Percentiles rank a stretch among this genome's conserved stretches.
Evolutionary conservation across 768 basidiomycete species (phyloP).

Genomic region (Pisolithus albus): DNA sequence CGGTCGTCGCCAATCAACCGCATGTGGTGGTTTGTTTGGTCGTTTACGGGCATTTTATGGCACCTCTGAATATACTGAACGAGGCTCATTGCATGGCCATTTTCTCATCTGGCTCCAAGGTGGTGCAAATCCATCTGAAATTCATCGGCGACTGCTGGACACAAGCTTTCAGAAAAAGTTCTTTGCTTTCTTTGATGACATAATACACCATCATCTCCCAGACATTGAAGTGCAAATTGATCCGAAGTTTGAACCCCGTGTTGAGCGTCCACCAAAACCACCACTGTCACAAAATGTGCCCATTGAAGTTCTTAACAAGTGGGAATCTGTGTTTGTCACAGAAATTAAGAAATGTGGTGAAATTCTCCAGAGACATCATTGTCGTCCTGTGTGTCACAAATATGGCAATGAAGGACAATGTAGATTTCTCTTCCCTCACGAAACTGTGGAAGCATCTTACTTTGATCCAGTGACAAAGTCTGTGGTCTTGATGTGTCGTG

Average conservation of each 20-base stretch:
- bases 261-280: too few species aligned
- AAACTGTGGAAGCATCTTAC: slow-evolving; percentile 19
- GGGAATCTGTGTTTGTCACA: too few species aligned
- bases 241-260: too few species aligned
- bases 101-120: slow-evolving; percentile 27
- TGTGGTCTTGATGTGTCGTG: slow-evolving; percentile 16
- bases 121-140: slow-evolving; percentile 25
- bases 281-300: too few species aligned
- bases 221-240: too few species aligned
- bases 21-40: slow-evolving; percentile 31
- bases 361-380: slow-evolving; percentile 15
- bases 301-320: too few species aligned
- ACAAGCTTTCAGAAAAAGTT: slow-evolving; percentile 3
- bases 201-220: slow-evolving; percentile 24
- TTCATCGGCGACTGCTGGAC: slow-evolving; percentile 18
- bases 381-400: slow-evolving; percentile 23
- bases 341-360: slow-evolving; percentile 19
- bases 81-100: slow-evolving; percentile 26
- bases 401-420: slow-evolving; percentile 23
- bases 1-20: background rate
- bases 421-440: slow-evolving; percentile 30
- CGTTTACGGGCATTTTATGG: slow-evolving; percentile 26
- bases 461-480: slow-evolving; percentile 29
- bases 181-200: slow-evolving; percentile 28
- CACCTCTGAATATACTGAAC: slow-evolving; percentile 19